Evolutionary conservation across 768 basidiomycete genomes (phyloP).

Genomic region (Sporobolomyces phaffii): DNA sequence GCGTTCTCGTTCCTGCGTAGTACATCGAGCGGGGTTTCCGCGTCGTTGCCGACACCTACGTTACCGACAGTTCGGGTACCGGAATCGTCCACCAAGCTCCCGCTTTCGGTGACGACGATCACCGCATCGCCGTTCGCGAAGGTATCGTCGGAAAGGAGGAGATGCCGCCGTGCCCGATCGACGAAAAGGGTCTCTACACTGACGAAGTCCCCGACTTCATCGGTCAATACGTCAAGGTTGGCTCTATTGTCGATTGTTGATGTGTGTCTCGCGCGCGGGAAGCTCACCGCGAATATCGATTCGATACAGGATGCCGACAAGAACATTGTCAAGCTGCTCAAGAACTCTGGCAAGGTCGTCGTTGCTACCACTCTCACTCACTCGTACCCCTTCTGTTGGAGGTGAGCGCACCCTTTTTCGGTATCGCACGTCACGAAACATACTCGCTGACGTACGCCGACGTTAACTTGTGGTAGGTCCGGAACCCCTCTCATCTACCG

Average conservation of each 20-base stretch:
- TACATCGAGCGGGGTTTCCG: slow-evolving; percentile 85
- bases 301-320: slow-evolving; percentile 74
- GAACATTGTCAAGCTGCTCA: slow-evolving; percentile 82
- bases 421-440: too few species aligned
- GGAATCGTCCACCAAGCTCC: slow-evolving; percentile 99
- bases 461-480: slow-evolving; percentile 55
- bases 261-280: too few species aligned
- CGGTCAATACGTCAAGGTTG: slow-evolving; percentile 79
- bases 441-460: background rate
- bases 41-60: slow-evolving; percentile 84
- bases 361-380: slow-evolving; percentile 81
- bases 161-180: slow-evolving; percentile 92
- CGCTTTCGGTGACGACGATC: slow-evolving; percentile 97
- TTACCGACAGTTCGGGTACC: slow-evolving; percentile 86
- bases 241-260: background rate
- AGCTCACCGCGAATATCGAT: too few species aligned
- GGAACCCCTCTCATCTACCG: slow-evolving; percentile 92
- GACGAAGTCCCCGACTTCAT: slow-evolving; percentile 80
- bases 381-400: slow-evolving; percentile 96
- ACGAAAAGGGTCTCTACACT: slow-evolving; percentile 82
- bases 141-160: slow-evolving; percentile 79
- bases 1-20: slow-evolving; percentile 49
- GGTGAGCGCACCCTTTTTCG: too few species aligned
- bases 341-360: slow-evolving; percentile 77
- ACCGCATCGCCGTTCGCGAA: slow-evolving; percentile 79